Evolutionary conservation across 345 rosid genomes (phyloP), one percentile per base, ranked within the genome.

Genomic region (Salix udensis): DNA sequence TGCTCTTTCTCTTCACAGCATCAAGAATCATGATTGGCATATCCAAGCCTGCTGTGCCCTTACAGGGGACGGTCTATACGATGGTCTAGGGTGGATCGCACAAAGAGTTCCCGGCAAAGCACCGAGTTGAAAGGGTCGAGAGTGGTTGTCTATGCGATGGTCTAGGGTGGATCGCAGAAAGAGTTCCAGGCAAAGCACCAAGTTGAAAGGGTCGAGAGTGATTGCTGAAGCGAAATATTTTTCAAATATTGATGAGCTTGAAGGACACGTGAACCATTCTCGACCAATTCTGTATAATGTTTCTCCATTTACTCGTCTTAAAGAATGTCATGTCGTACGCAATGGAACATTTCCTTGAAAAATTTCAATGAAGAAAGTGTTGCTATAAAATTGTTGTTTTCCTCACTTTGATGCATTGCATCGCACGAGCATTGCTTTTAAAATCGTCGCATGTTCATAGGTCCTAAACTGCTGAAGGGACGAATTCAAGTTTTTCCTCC

Each of bases 21-120:
- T 95, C 80, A 93, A 90, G 88, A 95, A 86, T 78, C 97, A 95
- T 72, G 97, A 95, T 74, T 96, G 99, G 99, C 98, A 96, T 82
- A 93, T 95, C 68, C 97, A 93, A 90, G 90, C 98, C 72, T 91
- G 97, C 50, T 88, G 93, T 82, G 96, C 96, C 14, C 88, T 93
- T 64, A 93, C 96, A 12, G 98, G 97, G 24, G 97, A 96, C 28
- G 99, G 96, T 73, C 84, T 91, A 65, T 87, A 86, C 21, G 97
- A 96, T 77, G 97, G 94, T 69, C 89, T 93, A 9, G 94, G 95
- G 60, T 95, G 98, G 98, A 86, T 91, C 62, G 91, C 94, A 4
- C 97, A 93, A 84, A 89, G 81, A 65, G 96, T 91, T 74, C 92
- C 96, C 0, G 97, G 94, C 48, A 93, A 91, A 82, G 88, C 94